Evolutionary conservation across 306 rosid genomes (phyloP).

Genomic region (Sindora glabra): DNA sequence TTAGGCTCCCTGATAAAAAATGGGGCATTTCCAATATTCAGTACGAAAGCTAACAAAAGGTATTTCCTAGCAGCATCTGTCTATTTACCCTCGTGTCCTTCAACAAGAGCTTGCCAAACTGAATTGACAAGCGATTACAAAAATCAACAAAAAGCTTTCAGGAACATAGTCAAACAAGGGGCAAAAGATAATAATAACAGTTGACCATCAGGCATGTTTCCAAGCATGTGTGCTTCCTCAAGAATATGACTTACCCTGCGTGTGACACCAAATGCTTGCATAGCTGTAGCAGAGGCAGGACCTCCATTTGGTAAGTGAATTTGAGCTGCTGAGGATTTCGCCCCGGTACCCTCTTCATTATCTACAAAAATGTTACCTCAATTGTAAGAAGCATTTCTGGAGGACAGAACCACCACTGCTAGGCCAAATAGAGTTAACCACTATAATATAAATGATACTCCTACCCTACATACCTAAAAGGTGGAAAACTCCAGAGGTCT

Average conservation of each 20-base stretch:
- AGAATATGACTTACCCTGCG: slow-evolving; percentile 33
- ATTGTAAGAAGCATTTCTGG: slow-evolving; percentile 7
- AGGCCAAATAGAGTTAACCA: not conserved
- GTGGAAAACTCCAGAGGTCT: slow-evolving; percentile 59
- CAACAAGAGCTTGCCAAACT: not conserved
- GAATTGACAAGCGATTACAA: not conserved
- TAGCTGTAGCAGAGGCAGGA: slow-evolving; percentile 37
- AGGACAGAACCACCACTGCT: not conserved
- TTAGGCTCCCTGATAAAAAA: not conserved
- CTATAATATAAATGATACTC: not conserved
- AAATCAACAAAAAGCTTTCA: not conserved
- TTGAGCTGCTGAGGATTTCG: slow-evolving; percentile 39
- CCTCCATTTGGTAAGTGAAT: slow-evolving; percentile 45
- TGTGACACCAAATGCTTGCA: slow-evolving; percentile 39
- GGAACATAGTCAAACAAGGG: slow-evolving; percentile 9
- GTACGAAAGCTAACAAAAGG: not conserved
- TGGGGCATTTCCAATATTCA: not conserved
- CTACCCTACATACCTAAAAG: slow-evolving; percentile 54
- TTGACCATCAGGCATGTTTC: not conserved
- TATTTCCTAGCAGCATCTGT: not conserved
- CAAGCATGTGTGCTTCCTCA: slow-evolving; percentile 6
- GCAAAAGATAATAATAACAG: not conserved
- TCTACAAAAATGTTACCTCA: slow-evolving; percentile 38
- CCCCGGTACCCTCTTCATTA: slow-evolving; percentile 31
- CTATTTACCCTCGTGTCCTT: not conserved